Evolutionary conservation across 169 alveolate genomes (phyloP).

Genomic region (Plasmodium malariae): DNA sequence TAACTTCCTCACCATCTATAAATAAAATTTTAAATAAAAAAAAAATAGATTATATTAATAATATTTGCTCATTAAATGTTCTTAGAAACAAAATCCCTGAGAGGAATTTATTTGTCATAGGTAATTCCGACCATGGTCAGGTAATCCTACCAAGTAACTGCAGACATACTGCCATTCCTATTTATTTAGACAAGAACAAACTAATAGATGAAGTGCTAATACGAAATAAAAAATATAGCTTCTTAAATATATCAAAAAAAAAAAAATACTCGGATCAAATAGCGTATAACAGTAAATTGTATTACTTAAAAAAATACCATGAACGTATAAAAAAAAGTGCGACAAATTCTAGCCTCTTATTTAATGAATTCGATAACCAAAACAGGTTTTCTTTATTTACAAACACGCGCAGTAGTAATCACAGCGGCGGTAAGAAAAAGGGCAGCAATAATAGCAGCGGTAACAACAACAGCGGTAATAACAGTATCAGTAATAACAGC

Average conservation of each 20-base stretch:
- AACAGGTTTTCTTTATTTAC: slow-evolving; percentile 15
- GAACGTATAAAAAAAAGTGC: slow-evolving; percentile 32
- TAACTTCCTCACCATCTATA: slow-evolving; percentile 65
- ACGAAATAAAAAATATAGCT: slow-evolving; percentile 47
- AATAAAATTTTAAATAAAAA: slow-evolving; percentile 59
- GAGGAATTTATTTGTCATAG: slow-evolving; percentile 46
- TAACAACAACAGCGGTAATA: too few species aligned
- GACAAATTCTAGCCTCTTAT: slow-evolving; percentile 25
- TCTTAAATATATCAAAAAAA: slow-evolving; percentile 31
- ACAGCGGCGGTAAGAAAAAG: too few species aligned
- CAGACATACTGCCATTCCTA: slow-evolving; percentile 27
- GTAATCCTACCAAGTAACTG: slow-evolving; percentile 38
- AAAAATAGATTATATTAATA: slow-evolving; percentile 62
- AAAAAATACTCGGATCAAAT: slow-evolving; percentile 66
- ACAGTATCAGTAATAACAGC: too few species aligned
- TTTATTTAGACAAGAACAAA: slow-evolving; percentile 41
- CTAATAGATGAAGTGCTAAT: slow-evolving; percentile 30
- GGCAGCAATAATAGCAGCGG: too few species aligned
- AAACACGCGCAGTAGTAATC: not conserved
- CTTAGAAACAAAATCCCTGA: slow-evolving; percentile 54
- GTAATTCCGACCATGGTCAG: slow-evolving; percentile 30
- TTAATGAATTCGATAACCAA: slow-evolving; percentile 9
- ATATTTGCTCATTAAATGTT: slow-evolving; percentile 39
- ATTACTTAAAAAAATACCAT: slow-evolving; percentile 39
- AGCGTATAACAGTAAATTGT: slow-evolving; percentile 22